Percentiles rank a stretch among this genome's conserved stretches.
These are phyloP conservation scores for Cystoderma amianthinum DNA, from an alignment of 768 basidiomycete genomes.

Conservation along the genomic window DNA sequence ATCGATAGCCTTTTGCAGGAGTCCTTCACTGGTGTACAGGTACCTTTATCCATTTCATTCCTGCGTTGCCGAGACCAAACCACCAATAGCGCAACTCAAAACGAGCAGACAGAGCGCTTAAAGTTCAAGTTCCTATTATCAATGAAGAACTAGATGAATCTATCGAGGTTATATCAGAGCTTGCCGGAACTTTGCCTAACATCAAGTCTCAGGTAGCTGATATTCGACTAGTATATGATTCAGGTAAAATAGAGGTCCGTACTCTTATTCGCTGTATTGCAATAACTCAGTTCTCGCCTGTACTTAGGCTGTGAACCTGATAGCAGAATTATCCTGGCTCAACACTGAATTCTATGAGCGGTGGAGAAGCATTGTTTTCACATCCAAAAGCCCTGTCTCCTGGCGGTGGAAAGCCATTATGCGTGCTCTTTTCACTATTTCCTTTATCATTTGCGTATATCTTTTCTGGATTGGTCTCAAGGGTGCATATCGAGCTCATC, in stretches of 20 bases:
- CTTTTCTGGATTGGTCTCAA: conserved; percentile 52
- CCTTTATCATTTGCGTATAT: conserved; percentile 53
- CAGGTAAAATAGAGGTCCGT: conserved; percentile 59
- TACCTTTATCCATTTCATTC: conserved; percentile 11
- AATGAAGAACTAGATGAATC: conserved; percentile 55
- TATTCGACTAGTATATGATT: conserved; percentile 63
- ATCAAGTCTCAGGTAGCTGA: conserved; percentile 55
- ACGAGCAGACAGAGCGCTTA: conserved; percentile 52
- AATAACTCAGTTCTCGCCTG: conserved; percentile 2
- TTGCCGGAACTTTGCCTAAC: conserved; percentile 52
- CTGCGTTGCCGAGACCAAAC: conserved; percentile 1
- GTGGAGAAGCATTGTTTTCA: conserved; percentile 70
- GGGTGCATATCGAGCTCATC: conserved; percentile 69
- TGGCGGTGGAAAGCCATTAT: conserved; percentile 61
- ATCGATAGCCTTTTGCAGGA: conserved; percentile 67
- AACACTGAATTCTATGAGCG: conserved; percentile 76
- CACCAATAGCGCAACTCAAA: conserved; percentile 44
- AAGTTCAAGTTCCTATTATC: conserved; percentile 56
- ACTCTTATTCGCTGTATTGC: conserved; percentile 1
- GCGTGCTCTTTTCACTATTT: conserved; percentile 51
- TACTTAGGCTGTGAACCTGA: conserved; percentile 55
- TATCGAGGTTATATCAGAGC: conserved; percentile 45
- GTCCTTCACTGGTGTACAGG: conserved; percentile 54
- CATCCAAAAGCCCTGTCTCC: conserved; percentile 64
- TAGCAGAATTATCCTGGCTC: conserved; percentile 63